These are phyloP conservation scores for Chrysopogon serrulatus DNA, from an alignment of 176 grass and related monocot species.

Conservation along the genomic window DNA sequence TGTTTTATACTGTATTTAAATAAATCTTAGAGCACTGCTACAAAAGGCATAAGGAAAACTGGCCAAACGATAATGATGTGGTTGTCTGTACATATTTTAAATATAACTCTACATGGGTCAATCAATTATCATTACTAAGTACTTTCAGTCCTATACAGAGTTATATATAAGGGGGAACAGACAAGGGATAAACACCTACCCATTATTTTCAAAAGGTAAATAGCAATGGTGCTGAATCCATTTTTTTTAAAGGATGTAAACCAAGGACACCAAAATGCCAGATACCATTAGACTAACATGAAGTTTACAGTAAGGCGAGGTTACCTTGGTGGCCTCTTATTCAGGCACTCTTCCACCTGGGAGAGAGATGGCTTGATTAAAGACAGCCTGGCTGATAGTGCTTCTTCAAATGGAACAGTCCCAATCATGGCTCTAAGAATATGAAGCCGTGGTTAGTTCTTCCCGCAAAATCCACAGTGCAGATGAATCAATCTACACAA, in stretches of 20 bases:
- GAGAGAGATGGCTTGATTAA: constrained; percentile 76
- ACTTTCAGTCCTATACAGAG: neutral
- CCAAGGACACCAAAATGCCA: constrained; percentile 44
- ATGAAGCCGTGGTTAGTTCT: neutral
- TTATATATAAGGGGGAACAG: neutral
- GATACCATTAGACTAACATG: neutral
- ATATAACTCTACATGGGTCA: neutral
- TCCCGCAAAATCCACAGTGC: neutral
- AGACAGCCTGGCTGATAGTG: constrained; percentile 68
- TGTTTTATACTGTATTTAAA: neutral
- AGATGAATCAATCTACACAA: neutral
- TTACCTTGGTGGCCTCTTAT: constrained; percentile 79
- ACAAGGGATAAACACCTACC: neutral
- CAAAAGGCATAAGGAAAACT: neutral
- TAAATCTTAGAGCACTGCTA: neutral
- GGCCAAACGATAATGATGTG: neutral
- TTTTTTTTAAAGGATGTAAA: no score
- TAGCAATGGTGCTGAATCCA: neutral
- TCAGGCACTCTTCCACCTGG: constrained; percentile 58
- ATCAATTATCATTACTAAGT: neutral
- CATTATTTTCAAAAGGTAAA: neutral
- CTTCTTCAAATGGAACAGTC: constrained; percentile 81
- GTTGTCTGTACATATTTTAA: neutral
- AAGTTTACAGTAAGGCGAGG: neutral
- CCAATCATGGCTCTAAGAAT: constrained; percentile 79